phyloP scores from a whole-genome alignment of 768 basidiomycete species.

The Lepiota brunneoincarnata region DNA sequence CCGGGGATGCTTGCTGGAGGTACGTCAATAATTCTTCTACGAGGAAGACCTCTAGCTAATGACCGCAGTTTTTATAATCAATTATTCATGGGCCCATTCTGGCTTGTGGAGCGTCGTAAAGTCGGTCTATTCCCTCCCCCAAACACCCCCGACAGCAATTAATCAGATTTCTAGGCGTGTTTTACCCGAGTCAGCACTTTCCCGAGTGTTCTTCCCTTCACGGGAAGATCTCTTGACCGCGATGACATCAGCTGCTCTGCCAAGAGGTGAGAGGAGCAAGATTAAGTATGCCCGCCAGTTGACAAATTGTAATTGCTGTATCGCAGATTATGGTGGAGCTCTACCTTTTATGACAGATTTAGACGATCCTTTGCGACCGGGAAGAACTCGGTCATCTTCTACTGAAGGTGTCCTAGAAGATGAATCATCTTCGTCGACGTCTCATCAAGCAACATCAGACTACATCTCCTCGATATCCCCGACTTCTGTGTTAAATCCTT shows the following conservation, averaged over 20 bases:
- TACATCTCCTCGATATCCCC: slow-evolving; percentile 40
- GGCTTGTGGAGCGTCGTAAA: slow-evolving; percentile 66
- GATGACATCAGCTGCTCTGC: slow-evolving; percentile 51
- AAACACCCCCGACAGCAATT: slow-evolving; percentile 6
- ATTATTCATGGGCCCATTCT: slow-evolving; percentile 73
- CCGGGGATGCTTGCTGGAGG: slow-evolving; percentile 78
- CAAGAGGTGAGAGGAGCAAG: slow-evolving; percentile 46
- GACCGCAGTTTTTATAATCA: slow-evolving; percentile 60
- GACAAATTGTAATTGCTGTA: slow-evolving; percentile 18
- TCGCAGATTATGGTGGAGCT: slow-evolving; percentile 66
- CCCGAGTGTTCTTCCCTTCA: slow-evolving; percentile 66
- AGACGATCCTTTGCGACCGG: slow-evolving; percentile 44
- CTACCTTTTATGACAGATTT: slow-evolving; percentile 50
- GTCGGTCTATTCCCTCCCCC: slow-evolving; percentile 34
- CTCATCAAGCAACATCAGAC: slow-evolving; percentile 17
- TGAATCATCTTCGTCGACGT: slow-evolving; percentile 9
- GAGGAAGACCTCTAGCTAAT: not conserved
- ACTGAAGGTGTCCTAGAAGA: slow-evolving; percentile 11
- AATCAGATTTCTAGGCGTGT: slow-evolving; percentile 42
- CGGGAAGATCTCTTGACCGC: slow-evolving; percentile 50
- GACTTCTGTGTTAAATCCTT: slow-evolving; percentile 66
- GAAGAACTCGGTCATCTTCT: slow-evolving; percentile 15
- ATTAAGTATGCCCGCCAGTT: slow-evolving; percentile 11
- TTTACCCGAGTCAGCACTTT: slow-evolving; percentile 56
- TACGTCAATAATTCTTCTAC: slow-evolving; percentile 23